Conservation (phyloP, 2,329 filamentous ascomycete genomes). For the Trichothecium sympodiale region DNA sequence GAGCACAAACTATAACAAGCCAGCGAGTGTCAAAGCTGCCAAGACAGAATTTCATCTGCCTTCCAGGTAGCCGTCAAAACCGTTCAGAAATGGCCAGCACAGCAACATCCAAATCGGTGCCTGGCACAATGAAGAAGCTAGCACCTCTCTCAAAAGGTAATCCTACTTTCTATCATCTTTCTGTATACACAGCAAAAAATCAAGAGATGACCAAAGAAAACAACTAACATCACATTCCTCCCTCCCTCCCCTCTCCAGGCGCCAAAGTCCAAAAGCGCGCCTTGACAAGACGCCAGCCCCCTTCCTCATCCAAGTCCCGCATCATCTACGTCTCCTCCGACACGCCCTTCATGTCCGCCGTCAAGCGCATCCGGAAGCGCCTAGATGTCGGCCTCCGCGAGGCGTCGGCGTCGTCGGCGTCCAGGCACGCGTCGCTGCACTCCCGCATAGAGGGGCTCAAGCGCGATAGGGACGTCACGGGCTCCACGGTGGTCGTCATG, state of each 20-base stretch:
- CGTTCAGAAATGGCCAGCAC: constrained; percentile 2
- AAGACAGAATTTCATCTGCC: too few species aligned
- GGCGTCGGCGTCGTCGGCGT: constrained; percentile 23
- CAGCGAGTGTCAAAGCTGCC: background rate
- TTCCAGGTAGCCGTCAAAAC: too few species aligned
- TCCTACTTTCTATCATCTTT: too few species aligned
- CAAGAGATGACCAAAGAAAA: too few species aligned
- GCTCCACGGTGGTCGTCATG: constrained; percentile 41
- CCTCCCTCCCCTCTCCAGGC: constrained; percentile 19
- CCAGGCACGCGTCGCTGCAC: constrained; percentile 33
- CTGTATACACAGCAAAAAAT: too few species aligned
- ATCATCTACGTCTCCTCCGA: constrained; percentile 54
- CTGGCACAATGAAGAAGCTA: constrained; percentile 20
- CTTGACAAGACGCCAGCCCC: constrained; percentile 26
- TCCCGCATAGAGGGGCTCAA: constrained; percentile 33
- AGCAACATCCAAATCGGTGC: constrained; percentile 7
- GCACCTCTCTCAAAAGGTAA: constrained; percentile 22
- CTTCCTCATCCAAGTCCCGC: constrained; percentile 29
- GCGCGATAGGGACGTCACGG: constrained; percentile 12
- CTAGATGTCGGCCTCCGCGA: constrained; percentile 39
- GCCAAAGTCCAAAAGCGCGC: constrained; percentile 38
- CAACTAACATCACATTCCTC: background rate
- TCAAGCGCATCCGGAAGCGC: constrained; percentile 53
- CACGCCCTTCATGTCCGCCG: constrained; percentile 56
- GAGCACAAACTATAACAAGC: too few species aligned